Conservation (phyloP, 306 rosid species). For the Sechiopsis laciniata region DNA sequence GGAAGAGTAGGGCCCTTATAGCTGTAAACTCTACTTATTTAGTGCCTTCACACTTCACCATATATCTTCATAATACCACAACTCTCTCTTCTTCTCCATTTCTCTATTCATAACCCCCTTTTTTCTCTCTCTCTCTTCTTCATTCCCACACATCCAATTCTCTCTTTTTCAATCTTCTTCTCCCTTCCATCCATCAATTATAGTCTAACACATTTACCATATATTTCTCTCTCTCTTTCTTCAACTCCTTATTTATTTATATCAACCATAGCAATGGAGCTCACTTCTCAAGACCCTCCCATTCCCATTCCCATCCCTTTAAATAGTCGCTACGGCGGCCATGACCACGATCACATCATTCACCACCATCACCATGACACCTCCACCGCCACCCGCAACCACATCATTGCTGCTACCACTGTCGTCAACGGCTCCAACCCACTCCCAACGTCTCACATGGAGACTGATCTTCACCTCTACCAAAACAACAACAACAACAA, state of each 20-base stretch:
- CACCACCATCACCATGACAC: constrained; percentile 34
- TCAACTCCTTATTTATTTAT: constrained; percentile 3
- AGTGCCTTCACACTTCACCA: constrained; percentile 34
- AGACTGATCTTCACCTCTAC: not conserved
- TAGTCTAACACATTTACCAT: not conserved
- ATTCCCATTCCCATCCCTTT: constrained; percentile 44
- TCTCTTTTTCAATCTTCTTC: not conserved
- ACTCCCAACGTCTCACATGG: not conserved
- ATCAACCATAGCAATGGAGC: constrained; percentile 38
- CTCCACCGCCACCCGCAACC: constrained; percentile 24
- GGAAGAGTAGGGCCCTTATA: not conserved
- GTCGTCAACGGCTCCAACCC: not conserved
- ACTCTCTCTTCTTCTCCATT: constrained; percentile 6
- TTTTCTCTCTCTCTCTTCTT: not conserved
- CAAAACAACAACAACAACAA: no score
- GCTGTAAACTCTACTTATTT: constrained; percentile 30
- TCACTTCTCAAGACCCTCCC: constrained; percentile 41
- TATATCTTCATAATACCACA: not conserved
- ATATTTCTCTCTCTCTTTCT: not conserved
- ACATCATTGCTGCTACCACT: constrained; percentile 32
- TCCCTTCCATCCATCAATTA: not conserved
- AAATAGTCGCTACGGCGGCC: constrained; percentile 34
- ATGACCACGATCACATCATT: constrained; percentile 33
- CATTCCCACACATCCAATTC: not conserved
- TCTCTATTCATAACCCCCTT: constrained; percentile 6